phyloP scores from a whole-genome alignment of 169 alveolate genomes.

The Amoebophrya sp. region DNA sequence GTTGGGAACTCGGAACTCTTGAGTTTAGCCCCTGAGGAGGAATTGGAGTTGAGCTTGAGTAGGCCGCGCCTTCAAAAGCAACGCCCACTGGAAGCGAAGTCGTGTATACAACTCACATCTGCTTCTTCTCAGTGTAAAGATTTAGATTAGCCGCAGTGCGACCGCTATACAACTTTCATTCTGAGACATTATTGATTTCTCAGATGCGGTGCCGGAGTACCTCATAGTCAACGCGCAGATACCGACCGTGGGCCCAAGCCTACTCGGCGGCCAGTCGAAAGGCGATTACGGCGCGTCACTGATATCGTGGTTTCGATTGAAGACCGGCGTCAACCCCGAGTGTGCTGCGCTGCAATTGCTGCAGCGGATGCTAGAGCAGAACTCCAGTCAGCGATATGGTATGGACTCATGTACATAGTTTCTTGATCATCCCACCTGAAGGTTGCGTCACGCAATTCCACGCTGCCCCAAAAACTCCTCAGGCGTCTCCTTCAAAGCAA shows the following conservation, averaged over 20 bases:
- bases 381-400: not conserved
- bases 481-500: not conserved
- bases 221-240: not conserved
- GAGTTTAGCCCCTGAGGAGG: too few species aligned
- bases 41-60: too few species aligned
- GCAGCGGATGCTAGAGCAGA: not conserved
- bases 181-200: not conserved
- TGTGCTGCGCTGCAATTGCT: not conserved
- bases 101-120: too few species aligned
- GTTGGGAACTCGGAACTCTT: too few species aligned
- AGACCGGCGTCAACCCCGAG: not conserved
- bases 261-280: not conserved
- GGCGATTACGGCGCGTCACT: not conserved
- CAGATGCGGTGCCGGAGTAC: not conserved
- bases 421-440: not conserved
- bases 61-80: too few species aligned
- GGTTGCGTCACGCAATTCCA: not conserved
- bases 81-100: too few species aligned
- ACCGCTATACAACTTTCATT: too few species aligned
- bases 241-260: not conserved
- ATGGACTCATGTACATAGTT: not conserved
- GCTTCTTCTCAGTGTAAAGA: too few species aligned
- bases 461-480: not conserved
- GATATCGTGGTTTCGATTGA: not conserved
- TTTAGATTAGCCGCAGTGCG: too few species aligned